A percentile compares a stretch with the other conserved stretches of the same genome.
phyloP scores from a whole-genome alignment of 139 green algal species.

The Asterochloris sp. region DNA sequence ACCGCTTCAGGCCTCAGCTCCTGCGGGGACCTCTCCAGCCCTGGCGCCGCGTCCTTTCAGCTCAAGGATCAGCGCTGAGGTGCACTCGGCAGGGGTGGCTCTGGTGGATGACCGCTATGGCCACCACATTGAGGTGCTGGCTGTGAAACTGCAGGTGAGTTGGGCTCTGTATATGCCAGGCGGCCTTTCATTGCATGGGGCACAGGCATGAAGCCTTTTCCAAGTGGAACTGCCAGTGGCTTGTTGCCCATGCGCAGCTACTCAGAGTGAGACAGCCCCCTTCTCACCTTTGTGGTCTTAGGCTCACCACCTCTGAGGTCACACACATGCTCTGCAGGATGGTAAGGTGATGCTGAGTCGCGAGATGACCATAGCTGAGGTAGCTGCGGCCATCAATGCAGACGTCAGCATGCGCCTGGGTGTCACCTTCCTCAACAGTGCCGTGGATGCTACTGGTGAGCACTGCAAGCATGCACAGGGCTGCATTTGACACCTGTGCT shows the following conservation, averaged over 20 bases:
- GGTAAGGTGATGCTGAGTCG: conserved; percentile 10
- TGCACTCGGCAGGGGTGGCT: conserved; percentile 5
- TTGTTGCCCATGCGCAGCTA: too few species aligned
- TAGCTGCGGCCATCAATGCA: neutral
- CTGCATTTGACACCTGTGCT: neutral
- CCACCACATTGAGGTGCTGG: conserved; percentile 28
- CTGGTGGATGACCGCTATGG: conserved; percentile 39
- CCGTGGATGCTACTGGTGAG: conserved; percentile 33
- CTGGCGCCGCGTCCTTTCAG: neutral
- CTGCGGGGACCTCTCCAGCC: neutral
- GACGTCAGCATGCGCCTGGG: conserved; percentile 15
- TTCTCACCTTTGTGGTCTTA: too few species aligned
- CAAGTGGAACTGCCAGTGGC: too few species aligned
- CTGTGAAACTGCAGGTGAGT: conserved; percentile 10
- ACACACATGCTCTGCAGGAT: conserved; percentile 2
- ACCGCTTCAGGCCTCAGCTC: neutral
- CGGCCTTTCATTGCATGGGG: too few species aligned
- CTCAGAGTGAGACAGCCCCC: too few species aligned
- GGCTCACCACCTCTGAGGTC: neutral
- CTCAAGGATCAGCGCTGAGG: neutral
- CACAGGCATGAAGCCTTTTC: too few species aligned
- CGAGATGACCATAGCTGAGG: conserved; percentile 10
- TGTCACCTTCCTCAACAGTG: conserved; percentile 36
- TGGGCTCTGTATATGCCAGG: too few species aligned
- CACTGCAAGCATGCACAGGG: neutral